Base-by-base conservation (phyloP, 371 early-diverging fungal genomes). In the Mucor piriformis region DNA sequence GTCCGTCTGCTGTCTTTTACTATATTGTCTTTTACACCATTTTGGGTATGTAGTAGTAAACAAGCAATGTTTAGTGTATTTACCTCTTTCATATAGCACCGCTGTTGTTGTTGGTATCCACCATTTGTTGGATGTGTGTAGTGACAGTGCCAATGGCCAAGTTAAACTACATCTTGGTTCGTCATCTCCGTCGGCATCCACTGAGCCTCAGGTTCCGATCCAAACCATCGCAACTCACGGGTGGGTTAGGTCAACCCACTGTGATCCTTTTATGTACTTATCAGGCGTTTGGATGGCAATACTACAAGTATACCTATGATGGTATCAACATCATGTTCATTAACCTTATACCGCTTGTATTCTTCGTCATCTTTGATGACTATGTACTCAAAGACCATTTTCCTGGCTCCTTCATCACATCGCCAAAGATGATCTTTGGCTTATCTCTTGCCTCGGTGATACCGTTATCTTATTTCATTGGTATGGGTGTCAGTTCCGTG, bases 301-400 rank as follows among this genome's bases (percentile, higher is more conserved):
- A 94, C 74, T 92, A 91, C 84, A 92, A 92, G 76, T 96, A 95
- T 73, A 97, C 97, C 21, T 85, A 92, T 42, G 95, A 95, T 59
- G 98, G 97, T 18, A 89, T 95, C 80, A 98, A 97, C 76, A 94
- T 98, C 54, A 86, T 96, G 58, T 91, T 98, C 63, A 91, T 97
- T 81, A 96, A 98, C 74, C 71, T 96, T 70, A 72, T 95, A 29
- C 84, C 89, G 1, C 73, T 96, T 13, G 92, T 89, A 0, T 70
- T 89, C 34, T 91, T 92, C 68, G 85, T 86, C 4, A 85, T 96
- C 20, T 67, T 92, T 20, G 91, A 94, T 57, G 91, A 89, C 23
- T 92, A 92, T 73, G 70, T 91, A n/a, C 57, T 92, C 49, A 83
- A 83, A n/a, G 69, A 78, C 6, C 52, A 65, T 29, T 69, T 79